Conservation (phyloP, 2,329 filamentous ascomycete species). For the Cercospora zeina region DNA sequence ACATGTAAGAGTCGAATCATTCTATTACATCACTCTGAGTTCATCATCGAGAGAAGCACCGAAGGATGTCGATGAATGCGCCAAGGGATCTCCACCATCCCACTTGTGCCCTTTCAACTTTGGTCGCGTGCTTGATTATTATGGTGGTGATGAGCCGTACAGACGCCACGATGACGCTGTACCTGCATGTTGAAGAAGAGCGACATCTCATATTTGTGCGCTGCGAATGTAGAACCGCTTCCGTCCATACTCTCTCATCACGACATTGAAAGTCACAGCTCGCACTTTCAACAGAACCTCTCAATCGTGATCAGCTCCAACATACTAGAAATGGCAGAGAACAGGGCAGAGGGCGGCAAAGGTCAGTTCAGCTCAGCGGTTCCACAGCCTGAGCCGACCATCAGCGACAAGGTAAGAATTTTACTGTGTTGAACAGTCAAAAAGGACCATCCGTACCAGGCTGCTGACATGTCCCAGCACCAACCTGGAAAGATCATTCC, state of each 20-base stretch:
- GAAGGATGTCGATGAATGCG: background rate
- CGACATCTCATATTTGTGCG: conserved; percentile 10
- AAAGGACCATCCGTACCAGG: conserved; percentile 5
- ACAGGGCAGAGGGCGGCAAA: conserved; percentile 16
- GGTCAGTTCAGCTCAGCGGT: conserved; percentile 16
- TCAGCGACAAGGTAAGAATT: conserved; percentile 14
- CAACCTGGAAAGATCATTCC: conserved; percentile 59
- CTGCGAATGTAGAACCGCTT: background rate
- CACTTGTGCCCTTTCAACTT: background rate
- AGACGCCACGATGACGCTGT: conserved; percentile 16
- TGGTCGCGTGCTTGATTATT: conserved; percentile 12
- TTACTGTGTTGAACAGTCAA: background rate
- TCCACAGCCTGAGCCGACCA: conserved; percentile 11
- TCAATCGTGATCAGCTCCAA: background rate
- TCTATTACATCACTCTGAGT: conserved; percentile 6
- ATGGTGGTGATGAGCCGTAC: conserved; percentile 12
- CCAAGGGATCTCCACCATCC: conserved; percentile 11
- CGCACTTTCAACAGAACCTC: background rate
- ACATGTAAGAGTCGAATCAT: background rate
- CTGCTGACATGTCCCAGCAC: conserved; percentile 52
- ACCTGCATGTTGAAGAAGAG: conserved; percentile 16
- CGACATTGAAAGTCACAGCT: background rate
- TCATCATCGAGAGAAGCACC: background rate
- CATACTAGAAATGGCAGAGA: background rate
- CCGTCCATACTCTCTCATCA: background rate